Conservation (phyloP, 169 alveolate genomes). For the Eimeria maxima region DNA sequence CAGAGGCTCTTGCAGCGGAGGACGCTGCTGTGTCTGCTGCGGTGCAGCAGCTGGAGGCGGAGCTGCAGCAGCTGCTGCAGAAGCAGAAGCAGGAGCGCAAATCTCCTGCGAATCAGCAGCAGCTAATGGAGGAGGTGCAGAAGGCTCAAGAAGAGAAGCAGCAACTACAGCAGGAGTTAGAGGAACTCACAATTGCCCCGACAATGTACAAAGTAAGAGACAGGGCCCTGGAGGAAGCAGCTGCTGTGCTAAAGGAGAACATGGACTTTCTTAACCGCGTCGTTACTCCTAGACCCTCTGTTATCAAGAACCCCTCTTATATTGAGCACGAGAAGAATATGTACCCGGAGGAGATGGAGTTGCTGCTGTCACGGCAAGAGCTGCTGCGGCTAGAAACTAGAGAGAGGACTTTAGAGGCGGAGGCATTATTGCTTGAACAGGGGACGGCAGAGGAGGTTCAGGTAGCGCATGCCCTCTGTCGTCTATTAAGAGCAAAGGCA, state of each 20-base stretch:
- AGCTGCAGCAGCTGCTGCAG: background rate
- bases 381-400: background rate
- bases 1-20: background rate
- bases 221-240: background rate
- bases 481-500: too few species aligned
- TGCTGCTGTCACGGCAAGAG: background rate
- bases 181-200: background rate
- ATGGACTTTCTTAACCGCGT: background rate
- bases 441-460: too few species aligned
- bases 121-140: background rate
- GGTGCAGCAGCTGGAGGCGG: background rate
- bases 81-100: background rate
- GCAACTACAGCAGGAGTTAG: background rate
- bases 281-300: background rate
- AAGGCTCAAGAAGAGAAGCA: background rate
- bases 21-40: background rate
- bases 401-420: background rate
- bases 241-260: background rate
- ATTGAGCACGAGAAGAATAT: background rate
- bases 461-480: too few species aligned
- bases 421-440: background rate
- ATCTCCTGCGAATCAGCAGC: background rate
- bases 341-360: background rate
- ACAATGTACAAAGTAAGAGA: background rate
- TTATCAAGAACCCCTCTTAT: background rate